Base-by-base conservation (phyloP, 78 protist species). In the Dictyostelium capitatum region DNA sequence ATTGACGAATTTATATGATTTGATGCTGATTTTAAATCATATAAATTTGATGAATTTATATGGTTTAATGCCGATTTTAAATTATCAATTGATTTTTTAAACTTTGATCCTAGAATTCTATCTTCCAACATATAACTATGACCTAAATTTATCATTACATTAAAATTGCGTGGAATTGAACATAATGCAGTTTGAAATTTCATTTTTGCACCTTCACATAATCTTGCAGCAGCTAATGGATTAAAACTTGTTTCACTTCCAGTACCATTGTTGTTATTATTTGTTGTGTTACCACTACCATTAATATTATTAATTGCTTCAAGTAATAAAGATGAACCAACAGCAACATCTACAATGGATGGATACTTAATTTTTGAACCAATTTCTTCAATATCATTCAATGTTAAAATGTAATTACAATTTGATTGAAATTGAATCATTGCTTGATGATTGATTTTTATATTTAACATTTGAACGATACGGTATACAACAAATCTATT, bases 311-410 rank as follows among this genome's bases (percentile, higher is more conserved):
- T 37, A 23, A 64, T 10, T 3, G 53, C 7, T 32, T 82, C 80
- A 17, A 17, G 53, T 6, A 82, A 1, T 37, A 82, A 59, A 4
- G 2, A 17, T 37, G 69, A 54, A 12, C 85, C 85, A 59, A 4
- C 9, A 25, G 74, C 50, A 41, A 25, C 54, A 28, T 80, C 85
- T 5, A 80, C n/a, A 20, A 80, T 19, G 7, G 19, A 4, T 10
- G n/a, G 85, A n/a, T 80, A 80, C 5, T 80, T 56, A 6, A 80
- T 67, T 5, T 6, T 46, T 20, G 85, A 80, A 15, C 57, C 85
- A 43, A 80, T 46, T 32, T 80, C 85, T 43, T 80, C 85, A 30
- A 80, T 80, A 43, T 80, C 85, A 17, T 59, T 12, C 30, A 46
- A 3, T 11, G 74, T 41, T 46, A 80, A 57, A n/a, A 59, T 15